Conservation (phyloP, 2,329 filamentous ascomycete species). For the Grosmannia huntii region DNA sequence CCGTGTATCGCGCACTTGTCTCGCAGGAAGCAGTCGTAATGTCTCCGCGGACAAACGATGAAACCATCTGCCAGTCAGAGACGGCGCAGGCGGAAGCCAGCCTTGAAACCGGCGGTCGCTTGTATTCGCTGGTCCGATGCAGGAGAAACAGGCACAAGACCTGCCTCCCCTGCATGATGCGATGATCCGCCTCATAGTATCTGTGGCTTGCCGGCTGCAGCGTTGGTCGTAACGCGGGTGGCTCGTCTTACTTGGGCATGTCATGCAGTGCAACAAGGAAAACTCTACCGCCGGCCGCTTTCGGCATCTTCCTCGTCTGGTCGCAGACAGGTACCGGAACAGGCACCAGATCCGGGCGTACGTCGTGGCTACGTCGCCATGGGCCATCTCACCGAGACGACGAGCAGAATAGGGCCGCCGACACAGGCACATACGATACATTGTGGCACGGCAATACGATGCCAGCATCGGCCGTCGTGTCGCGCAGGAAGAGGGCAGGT, state of each 20-base stretch:
- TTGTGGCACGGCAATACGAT: not conserved
- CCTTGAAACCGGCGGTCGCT: not conserved
- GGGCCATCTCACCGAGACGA: too few species aligned
- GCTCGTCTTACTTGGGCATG: not conserved
- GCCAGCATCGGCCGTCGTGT: not conserved
- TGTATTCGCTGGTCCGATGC: not conserved
- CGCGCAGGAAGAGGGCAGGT: not conserved
- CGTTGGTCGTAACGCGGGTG: not conserved
- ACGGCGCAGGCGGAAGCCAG: not conserved
- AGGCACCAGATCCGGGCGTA: not conserved
- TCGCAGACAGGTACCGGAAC: not conserved
- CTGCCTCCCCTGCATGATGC: not conserved
- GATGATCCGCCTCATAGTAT: too few species aligned
- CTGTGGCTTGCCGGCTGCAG: too few species aligned
- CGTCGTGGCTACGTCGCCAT: too few species aligned
- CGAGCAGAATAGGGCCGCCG: too few species aligned
- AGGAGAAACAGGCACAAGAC: not conserved
- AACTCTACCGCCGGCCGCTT: not conserved
- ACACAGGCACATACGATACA: too few species aligned
- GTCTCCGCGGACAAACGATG: not conserved
- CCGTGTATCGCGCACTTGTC: too few species aligned
- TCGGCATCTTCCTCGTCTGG: not conserved
- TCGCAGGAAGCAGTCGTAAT: not conserved
- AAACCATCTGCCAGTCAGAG: not conserved
- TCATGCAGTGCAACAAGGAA: not conserved